These are phyloP conservation scores for Circinella umbellata DNA, from an alignment of 371 early-diverging fungal genomes.

Conservation along the genomic window DNA sequence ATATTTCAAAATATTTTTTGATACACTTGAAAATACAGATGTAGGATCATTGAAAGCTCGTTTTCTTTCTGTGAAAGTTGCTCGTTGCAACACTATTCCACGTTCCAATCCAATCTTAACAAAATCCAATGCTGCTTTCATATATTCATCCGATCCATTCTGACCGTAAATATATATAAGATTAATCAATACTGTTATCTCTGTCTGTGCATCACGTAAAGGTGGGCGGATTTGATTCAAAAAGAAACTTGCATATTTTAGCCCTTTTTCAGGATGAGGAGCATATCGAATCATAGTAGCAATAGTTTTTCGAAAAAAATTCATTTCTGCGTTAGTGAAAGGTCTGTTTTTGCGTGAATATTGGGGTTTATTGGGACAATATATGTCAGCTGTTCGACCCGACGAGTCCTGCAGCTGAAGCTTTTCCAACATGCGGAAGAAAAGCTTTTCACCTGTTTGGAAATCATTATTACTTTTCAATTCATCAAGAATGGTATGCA, in stretches of 20 bases:
- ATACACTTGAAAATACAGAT: conserved; percentile 10
- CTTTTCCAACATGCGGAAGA: background rate
- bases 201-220: conserved; percentile 7
- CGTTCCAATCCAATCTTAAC: conserved; percentile 14
- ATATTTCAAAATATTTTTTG: background rate
- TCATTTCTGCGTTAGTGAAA: background rate
- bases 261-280: conserved; percentile 8
- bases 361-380: background rate
- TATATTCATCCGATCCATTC: background rate
- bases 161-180: conserved; percentile 15
- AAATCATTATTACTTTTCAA: background rate
- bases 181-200: conserved; percentile 23
- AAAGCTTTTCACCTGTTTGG: background rate
- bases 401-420: background rate
- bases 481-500: background rate
- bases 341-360: background rate
- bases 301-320: conserved; percentile 7
- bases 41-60: background rate
- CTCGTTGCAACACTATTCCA: background rate
- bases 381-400: background rate
- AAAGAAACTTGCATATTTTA: conserved; percentile 13
- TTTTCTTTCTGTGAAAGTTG: background rate
- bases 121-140: conserved; percentile 12
- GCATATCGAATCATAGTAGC: conserved; percentile 27
- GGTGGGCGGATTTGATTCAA: conserved; percentile 11